Base-by-base conservation (phyloP, 208 protist species). In the Strigomonas culicis region DNA sequence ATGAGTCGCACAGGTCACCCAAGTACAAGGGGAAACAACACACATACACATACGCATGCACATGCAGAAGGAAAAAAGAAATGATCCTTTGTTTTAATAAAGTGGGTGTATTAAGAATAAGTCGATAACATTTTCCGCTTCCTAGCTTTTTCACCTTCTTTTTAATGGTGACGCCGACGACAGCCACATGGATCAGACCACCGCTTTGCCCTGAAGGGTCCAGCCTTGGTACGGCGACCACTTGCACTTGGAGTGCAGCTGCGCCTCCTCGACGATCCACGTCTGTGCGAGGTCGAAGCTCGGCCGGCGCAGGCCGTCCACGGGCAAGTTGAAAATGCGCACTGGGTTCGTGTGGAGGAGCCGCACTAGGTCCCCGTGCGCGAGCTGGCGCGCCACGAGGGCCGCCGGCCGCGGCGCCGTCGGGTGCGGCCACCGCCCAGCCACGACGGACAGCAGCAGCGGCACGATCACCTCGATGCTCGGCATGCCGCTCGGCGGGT, bases 401-500 rank as follows among this genome's bases (percentile, higher is more conserved):
- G 22, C 59, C 3, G 72, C 68, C n/a, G 83, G 85, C 57, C 59
- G 73, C 21, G 72, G 46, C 11, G 81, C 69, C 2, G 70, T 82
- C 21, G 81, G 85, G 74, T 90, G 88, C 21, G 87, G 88, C 86
- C 84, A 93, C 11, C 56, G 74, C 6, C 82, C 85, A 0, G 68
- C 72, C 24, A 82, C 77, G 8, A 86, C 80, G 10, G 89, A 96
- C 32, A 98, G 77, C 65, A 97, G 78, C n/a, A 98, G 77, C 44
- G 92, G 87, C 28, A 98, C 79, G 2, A 95, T 80, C 21, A 96
- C 80, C 76, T 98, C 93, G 17, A 98, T 77, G n/a, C 81, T 76
- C 15, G 94, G 96, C 87, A 97, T 94, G 30, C 96, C 96, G 44
- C 94, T 96, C 39, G 93, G 93, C 31, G 92, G 86, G 30, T 84